Evolutionary conservation across 1,284 basidiomycete species (phyloP).

Genomic region (Rugiboletus extremiorientalis): DNA sequence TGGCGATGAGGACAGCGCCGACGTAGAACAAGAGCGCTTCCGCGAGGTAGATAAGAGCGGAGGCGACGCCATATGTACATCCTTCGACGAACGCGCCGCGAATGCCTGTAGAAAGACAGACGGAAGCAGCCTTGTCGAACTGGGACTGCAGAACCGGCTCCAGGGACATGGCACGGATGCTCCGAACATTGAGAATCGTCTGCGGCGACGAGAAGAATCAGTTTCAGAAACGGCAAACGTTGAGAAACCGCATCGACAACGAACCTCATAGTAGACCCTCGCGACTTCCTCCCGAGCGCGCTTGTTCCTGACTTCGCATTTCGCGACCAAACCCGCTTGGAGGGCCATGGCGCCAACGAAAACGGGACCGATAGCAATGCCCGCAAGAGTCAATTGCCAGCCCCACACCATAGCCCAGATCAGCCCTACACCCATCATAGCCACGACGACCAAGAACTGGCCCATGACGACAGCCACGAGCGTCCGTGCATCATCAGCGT

Average conservation of each 20-base stretch:
- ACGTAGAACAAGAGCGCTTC: slow-evolving; percentile 92
- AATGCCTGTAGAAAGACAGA: slow-evolving; percentile 69
- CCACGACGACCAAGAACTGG: slow-evolving; percentile 68
- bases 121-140: slow-evolving; percentile 62
- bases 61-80: slow-evolving; percentile 78
- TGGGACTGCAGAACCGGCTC: slow-evolving; percentile 70
- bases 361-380: slow-evolving; percentile 83
- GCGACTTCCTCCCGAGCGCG: slow-evolving; percentile 81
- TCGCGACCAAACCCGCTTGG: slow-evolving; percentile 68
- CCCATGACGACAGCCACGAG: slow-evolving; percentile 77
- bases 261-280: slow-evolving; percentile 83
- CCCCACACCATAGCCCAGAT: slow-evolving; percentile 86
- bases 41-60: slow-evolving; percentile 82
- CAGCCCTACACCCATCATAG: slow-evolving; percentile 84
- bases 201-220: slow-evolving; percentile 30
- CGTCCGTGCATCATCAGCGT: slow-evolving; percentile 86
- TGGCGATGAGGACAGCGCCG: slow-evolving; percentile 79
- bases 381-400: slow-evolving; percentile 94
- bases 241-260: slow-evolving; percentile 24
- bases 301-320: slow-evolving; percentile 82
- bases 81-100: slow-evolving; percentile 83
- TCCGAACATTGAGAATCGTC: slow-evolving; percentile 84
- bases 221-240: background rate
- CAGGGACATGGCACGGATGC: slow-evolving; percentile 90
- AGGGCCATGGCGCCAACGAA: slow-evolving; percentile 75